Evolutionary conservation across 169 alveolate species (phyloP), one percentile per base, ranked within the genome.

Genomic region (Plasmodium falciparum): DNA sequence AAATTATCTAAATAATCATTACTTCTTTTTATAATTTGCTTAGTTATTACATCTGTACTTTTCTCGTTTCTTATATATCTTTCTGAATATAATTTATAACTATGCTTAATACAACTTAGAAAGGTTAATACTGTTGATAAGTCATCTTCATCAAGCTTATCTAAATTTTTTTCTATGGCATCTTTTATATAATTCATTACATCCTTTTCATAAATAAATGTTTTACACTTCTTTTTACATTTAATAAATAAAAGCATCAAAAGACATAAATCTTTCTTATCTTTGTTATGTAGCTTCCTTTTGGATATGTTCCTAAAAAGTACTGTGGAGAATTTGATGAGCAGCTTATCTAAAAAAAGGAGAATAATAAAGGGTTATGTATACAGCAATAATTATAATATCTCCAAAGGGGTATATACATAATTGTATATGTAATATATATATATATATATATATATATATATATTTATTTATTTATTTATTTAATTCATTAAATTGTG

Each of bases 101-200:
- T 65, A 54, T 43, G 56, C 67, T 74, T 76, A 3, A 2, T 33
- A 69, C 89, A 65, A 13, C 54, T 65, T 49, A 76, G 54, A 69
- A 76, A 76, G 15, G 67, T 76, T 43, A 76, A 26, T 24, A 76
- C 89, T 17, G 89, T 76, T 52, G 89, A 76, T 22, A 76, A 71
- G 6, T 76, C 89, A 13, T 76, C 89, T 22, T 76, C 89, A 63
- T 76, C 89, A 45, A 76, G 67, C 47, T 76, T 29, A 15, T 65
- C 89, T 29, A 76, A 12, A 66, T 76, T 76, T 49, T 76, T 61
- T 65, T 76, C 89, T 43, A 76, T 66, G 29, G 69, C 29, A n/a
- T n/a, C 47, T 9, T 20, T 76, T 76, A 76, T 24, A 58, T 59
- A 54, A 20, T 76, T 76, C 65, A 76, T 76, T 76, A 8, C 33